Base-by-base conservation (phyloP, 2,329 filamentous ascomycete genomes). In the Aspergillus uvarum region DNA sequence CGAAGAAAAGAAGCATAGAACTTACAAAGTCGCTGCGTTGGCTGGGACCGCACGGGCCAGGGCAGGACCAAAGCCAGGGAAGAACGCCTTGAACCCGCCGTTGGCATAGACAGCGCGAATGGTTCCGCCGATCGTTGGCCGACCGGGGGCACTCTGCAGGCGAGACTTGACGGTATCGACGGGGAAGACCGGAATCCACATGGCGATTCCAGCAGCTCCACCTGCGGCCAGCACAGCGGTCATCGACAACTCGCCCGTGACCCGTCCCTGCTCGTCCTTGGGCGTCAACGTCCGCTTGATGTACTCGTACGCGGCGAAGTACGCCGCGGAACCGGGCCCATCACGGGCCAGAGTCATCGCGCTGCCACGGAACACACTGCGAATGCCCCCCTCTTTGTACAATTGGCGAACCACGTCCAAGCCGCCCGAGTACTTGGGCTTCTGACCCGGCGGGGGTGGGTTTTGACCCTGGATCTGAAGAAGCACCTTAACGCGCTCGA, bases 151-250 rank as follows among this genome's bases (percentile, higher is more conserved):
- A 48, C 91, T 96, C 83, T 99, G 95, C 74, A 99, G 80, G 42
- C 93, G 84, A 65, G 89, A 93, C 86, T 99, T 99, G 80, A 99
- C 88, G 0, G 95, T 99, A 73, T 99, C 95, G 65, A 99, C 85
- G 22, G 95, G 95, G 85, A 99, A 99, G 47, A 99, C 93, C 56
- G 95, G 93, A 67, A 97, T 95, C 95, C 95, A 99, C 95, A 99
- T 99, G 64, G 95, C 95, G 26, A 99, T 86, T 72, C 95, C 95
- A 0, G 95, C 95, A 4, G 89, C 90, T 64, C 91, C 95, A 69
- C 95, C 95, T 2, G 95, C 95, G 29, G 87, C 85, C 69, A 93
- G 91, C 59, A 99, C 85, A 11, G 95, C 95, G 2, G 86, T 80
- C 64, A 99, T 81, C 70, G 89, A 94, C 59, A 98, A 79, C 68